A percentile compares a stretch with the other conserved stretches of the same genome.
Evolutionary conservation across 768 basidiomycete species (phyloP).

Genomic region (Dentipellis fragilis): DNA sequence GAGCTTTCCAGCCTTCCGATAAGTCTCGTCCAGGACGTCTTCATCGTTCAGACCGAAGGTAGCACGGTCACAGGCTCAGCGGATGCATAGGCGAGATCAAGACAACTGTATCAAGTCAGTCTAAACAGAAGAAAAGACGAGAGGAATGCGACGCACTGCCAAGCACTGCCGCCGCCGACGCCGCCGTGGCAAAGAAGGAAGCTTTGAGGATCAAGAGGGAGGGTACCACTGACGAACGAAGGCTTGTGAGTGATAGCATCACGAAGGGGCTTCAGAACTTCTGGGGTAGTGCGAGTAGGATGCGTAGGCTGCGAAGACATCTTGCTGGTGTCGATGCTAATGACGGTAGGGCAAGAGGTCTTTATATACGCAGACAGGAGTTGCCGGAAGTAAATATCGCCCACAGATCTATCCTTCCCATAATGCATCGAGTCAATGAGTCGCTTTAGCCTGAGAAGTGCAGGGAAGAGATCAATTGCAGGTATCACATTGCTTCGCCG

Average conservation of each 20-base stretch:
- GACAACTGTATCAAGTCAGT: background rate
- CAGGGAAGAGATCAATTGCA: no score
- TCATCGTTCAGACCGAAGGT: constrained; percentile 28
- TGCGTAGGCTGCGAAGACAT: no score
- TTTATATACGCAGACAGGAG: no score
- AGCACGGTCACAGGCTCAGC: constrained; percentile 28
- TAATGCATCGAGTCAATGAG: no score
- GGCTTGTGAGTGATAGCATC: constrained; percentile 6
- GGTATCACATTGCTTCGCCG: no score
- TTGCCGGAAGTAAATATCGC: no score
- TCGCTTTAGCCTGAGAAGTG: no score
- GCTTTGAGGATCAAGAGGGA: constrained; percentile 1
- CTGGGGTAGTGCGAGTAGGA: background rate
- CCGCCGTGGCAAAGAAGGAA: constrained; percentile 8
- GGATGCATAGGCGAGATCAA: constrained; percentile 4
- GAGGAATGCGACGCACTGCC: background rate
- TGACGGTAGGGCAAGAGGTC: no score
- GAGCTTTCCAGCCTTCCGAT: constrained; percentile 38
- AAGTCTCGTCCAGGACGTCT: constrained; percentile 33
- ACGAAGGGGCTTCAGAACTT: background rate
- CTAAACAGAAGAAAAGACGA: background rate
- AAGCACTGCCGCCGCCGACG: background rate
- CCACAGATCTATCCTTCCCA: no score
- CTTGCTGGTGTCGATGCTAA: no score
- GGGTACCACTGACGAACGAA: constrained; percentile 8